phyloP scores from a whole-genome alignment of 495 filamentous ascomycete genomes.

The Aspergillus hancockii region DNA sequence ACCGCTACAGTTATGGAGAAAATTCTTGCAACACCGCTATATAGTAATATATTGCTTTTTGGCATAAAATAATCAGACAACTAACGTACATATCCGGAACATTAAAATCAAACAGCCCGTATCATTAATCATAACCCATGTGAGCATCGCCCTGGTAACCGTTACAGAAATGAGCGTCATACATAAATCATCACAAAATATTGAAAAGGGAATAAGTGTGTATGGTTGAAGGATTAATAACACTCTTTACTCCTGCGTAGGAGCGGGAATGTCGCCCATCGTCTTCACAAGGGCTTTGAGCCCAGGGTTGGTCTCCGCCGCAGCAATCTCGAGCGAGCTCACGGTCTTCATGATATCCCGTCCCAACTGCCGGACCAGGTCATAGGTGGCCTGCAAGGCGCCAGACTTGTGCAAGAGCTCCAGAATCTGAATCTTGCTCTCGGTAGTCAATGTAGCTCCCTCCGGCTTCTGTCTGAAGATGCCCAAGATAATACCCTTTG shows the following conservation, averaged over 20 bases:
- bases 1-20: too few relatives aligned
- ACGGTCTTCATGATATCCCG: constrained; percentile 13
- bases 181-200: constrained; percentile 6
- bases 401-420: constrained; percentile 13
- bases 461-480: constrained; percentile 32
- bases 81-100: neutral
- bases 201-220: neutral
- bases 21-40: too few relatives aligned
- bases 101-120: neutral
- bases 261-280: constrained; percentile 14
- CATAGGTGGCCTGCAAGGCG: constrained; percentile 13
- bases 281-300: constrained; percentile 17
- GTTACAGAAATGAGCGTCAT: neutral
- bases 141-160: neutral
- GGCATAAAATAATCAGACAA: neutral
- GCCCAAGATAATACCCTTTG: constrained; percentile 40
- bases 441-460: constrained; percentile 1
- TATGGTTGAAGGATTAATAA: neutral
- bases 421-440: constrained; percentile 22
- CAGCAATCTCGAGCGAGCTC: constrained; percentile 8
- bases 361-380: constrained; percentile 14
- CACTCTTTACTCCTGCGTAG: neutral
- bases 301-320: constrained; percentile 16
- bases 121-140: constrained; percentile 9
- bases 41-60: neutral